phyloP scores from a whole-genome alignment of 148 eudicot genomes.

The Cornus controversa region DNA sequence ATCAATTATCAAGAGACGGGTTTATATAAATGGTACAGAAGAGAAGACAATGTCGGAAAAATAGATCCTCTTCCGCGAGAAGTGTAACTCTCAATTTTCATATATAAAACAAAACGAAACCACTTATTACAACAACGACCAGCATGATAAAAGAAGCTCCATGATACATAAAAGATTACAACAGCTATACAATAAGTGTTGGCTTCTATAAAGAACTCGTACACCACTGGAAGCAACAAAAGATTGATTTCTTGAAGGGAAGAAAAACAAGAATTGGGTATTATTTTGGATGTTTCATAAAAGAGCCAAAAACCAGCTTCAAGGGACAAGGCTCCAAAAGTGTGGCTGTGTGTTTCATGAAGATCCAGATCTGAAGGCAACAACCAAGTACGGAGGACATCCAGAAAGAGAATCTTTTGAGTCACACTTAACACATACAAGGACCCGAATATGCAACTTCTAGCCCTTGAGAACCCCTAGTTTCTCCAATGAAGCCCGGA shows the following conservation, averaged over 20 bases:
- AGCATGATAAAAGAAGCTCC: not conserved
- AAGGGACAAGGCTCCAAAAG: constrained; percentile 5
- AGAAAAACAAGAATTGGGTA: constrained; percentile 2
- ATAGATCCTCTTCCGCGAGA: too few species aligned
- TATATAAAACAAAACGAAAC: too few species aligned
- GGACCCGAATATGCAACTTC: not conserved
- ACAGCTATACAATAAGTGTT: constrained; percentile 16
- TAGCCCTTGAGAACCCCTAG: constrained; percentile 40
- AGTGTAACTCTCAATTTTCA: too few species aligned
- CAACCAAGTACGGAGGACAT: not conserved
- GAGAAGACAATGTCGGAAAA: too few species aligned
- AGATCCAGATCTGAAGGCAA: not conserved
- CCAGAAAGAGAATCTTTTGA: not conserved
- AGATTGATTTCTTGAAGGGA: not conserved
- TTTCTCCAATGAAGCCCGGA: constrained; percentile 49
- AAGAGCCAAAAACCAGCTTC: constrained; percentile 6
- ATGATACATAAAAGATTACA: not conserved
- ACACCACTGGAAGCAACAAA: constrained; percentile 11
- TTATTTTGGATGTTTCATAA: not conserved
- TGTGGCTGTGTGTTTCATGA: not conserved
- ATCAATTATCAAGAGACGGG: too few species aligned
- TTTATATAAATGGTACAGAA: too few species aligned
- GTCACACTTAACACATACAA: not conserved
- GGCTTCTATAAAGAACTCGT: not conserved
- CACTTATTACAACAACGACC: not conserved